These are phyloP conservation scores for Colletotrichum ledebouriae DNA, from an alignment of 2,329 filamentous ascomycete species.

Conservation along the genomic window DNA sequence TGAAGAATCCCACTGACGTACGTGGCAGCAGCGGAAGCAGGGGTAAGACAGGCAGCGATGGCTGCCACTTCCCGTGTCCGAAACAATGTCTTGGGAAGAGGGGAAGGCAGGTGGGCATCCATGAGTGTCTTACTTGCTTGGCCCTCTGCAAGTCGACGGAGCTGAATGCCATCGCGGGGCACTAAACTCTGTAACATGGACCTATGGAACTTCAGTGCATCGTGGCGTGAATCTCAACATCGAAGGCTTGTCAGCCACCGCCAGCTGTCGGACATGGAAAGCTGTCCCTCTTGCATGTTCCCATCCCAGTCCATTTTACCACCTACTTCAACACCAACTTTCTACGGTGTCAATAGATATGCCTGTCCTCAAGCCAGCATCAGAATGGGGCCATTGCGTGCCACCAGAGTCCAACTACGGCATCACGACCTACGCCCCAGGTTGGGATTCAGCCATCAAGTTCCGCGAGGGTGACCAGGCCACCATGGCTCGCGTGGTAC, in stretches of 20 bases:
- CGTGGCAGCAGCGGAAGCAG: not conserved
- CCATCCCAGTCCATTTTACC: no score
- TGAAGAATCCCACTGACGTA: no score
- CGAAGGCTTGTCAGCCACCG: no score
- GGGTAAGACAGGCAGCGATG: not conserved
- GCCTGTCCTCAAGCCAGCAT: conserved; percentile 54
- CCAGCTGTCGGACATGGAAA: no score
- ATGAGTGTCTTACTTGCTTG: not conserved
- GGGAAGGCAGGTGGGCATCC: not conserved
- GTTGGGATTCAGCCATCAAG: conserved; percentile 56
- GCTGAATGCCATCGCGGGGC: not conserved
- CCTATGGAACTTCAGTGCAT: not conserved
- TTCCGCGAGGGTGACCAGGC: conserved; percentile 58
- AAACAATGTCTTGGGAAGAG: no score
- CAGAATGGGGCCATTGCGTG: conserved; percentile 59
- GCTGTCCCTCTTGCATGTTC: no score
- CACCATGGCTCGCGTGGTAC: conserved; percentile 52
- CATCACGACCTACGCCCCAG: conserved; percentile 60
- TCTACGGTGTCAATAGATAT: conserved; percentile 44
- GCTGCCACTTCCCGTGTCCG: not conserved
- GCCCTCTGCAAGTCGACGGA: not conserved
- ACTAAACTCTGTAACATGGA: not conserved
- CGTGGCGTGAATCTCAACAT: not conserved
- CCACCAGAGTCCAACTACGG: conserved; percentile 62
- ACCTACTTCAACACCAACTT: no score